Evolutionary conservation across 192 early-diverging fungal species (phyloP), one percentile per base, ranked within the genome.

Genomic region (Chytriomyces confervae): DNA sequence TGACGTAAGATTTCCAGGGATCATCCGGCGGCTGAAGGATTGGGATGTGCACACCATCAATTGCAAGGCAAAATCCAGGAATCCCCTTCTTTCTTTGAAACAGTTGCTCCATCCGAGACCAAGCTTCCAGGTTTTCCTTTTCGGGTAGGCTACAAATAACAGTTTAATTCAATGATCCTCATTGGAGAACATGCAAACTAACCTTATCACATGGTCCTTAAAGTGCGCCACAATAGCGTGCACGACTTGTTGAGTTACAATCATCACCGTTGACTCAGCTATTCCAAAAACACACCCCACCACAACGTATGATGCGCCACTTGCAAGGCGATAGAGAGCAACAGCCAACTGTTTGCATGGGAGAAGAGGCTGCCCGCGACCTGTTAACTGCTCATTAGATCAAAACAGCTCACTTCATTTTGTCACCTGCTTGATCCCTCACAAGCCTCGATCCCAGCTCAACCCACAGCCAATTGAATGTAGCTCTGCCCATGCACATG

Each of bases 11-110:
- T n/a, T 71, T 71, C 57, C 49, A 71, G 16, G 18, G 6, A 27
- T 71, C 50, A 36, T 53, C 46, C n/a, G 50, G 16, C 2, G 69
- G 69, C n/a, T 7, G 11, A 9, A 71, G 23, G 16, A 71, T 71
- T 7, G n/a, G 50, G 16, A 51, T 53, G 46, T 71, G 69, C 7
- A 61, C 57, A 8, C 69, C 69, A 53, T 71, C 69, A 36, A 71
- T 71, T 9, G 69, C 69, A n/a, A 67, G 45, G 45, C 66, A 67
- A 16, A 67, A 67, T 3, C 6, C 66, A 2, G 11, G 0, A 23
- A 67, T 0, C n/a, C 66, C 66, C 10, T 67, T 36, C 45, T 16
- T 13, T 36, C 0, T 8, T 18, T n/a, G n/a, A 23, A 29, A 67
- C 13, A 47, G 18, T 46, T 10, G 11, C 47, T 67, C 66, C 43